These are phyloP conservation scores for Phylloporus sp. DNA, from an alignment of 768 basidiomycete species.

Conservation along the genomic window DNA sequence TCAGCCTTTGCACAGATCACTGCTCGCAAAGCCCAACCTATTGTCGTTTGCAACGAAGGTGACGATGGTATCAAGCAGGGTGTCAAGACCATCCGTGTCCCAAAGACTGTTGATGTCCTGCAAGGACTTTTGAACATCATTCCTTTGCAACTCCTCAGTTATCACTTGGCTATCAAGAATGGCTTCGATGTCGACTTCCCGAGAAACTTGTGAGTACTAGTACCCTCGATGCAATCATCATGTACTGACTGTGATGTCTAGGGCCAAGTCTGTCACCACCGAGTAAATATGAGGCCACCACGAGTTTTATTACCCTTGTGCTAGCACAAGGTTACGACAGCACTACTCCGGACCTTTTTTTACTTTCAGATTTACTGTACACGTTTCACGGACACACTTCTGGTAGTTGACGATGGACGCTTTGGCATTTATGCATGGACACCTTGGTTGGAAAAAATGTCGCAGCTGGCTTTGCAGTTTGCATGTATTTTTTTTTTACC, in stretches of 20 bases:
- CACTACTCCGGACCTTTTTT: conserved; percentile 15
- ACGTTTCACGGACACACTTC: conserved; percentile 20
- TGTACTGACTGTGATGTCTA: conserved; percentile 24
- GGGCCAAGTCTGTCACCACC: conserved; percentile 73
- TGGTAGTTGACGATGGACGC: conserved; percentile 27
- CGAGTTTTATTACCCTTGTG: not conserved
- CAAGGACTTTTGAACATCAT: conserved; percentile 97
- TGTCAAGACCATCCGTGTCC: conserved; percentile 89
- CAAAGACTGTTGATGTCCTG: conserved; percentile 88
- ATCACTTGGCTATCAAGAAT: conserved; percentile 92
- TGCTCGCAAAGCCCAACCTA: conserved; percentile 91
- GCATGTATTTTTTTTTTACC: too few relatives aligned
- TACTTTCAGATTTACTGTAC: conserved; percentile 9
- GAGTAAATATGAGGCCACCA: conserved; percentile 41
- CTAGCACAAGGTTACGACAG: not conserved
- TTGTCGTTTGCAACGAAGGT: conserved; percentile 93
- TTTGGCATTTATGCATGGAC: conserved; percentile 25
- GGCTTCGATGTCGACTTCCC: conserved; percentile 99
- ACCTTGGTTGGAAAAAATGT: conserved; percentile 1
- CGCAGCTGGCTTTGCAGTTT: too few relatives aligned
- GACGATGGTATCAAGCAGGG: conserved; percentile 72
- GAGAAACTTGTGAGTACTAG: conserved; percentile 72
- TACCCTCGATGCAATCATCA: conserved; percentile 1
- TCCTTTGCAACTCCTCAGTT: conserved; percentile 91
- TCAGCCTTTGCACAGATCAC: conserved; percentile 95